Evolutionary conservation across 2,329 filamentous ascomycete genomes (phyloP).

Genomic region (Fusarium marasasianum): DNA sequence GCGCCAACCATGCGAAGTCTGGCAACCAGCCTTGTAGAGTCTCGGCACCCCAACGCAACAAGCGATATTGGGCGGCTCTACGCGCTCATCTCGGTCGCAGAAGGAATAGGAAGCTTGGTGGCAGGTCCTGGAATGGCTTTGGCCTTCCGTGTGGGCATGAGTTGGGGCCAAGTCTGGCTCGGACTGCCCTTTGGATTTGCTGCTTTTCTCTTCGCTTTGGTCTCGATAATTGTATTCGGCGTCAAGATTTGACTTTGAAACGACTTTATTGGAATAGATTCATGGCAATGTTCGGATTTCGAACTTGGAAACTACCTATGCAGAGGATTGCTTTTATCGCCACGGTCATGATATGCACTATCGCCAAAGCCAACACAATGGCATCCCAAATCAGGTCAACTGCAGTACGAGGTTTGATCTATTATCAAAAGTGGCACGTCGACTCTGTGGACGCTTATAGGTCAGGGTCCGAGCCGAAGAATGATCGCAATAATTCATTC

Average conservation of each 20-base stretch:
- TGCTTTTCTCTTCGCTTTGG: neutral
- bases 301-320: neutral
- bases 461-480: neutral
- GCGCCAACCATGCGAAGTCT: neutral
- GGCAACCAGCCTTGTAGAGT: neutral
- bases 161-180: constrained; percentile 2
- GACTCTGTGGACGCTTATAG: neutral
- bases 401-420: neutral
- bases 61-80: neutral
- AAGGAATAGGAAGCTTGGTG: neutral
- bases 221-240: neutral
- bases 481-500: neutral
- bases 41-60: neutral
- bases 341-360: neutral
- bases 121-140: neutral
- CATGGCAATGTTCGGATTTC: neutral
- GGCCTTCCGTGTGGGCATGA: neutral
- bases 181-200: neutral
- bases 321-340: neutral
- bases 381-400: too few relatives aligned
- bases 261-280: neutral
- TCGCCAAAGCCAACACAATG: neutral
- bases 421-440: neutral
- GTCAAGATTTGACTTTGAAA: neutral
- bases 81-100: neutral